Evolutionary conservation across 768 basidiomycete species (phyloP), one percentile per base, ranked within the genome.

Genomic region (Amanita jacksonii): DNA sequence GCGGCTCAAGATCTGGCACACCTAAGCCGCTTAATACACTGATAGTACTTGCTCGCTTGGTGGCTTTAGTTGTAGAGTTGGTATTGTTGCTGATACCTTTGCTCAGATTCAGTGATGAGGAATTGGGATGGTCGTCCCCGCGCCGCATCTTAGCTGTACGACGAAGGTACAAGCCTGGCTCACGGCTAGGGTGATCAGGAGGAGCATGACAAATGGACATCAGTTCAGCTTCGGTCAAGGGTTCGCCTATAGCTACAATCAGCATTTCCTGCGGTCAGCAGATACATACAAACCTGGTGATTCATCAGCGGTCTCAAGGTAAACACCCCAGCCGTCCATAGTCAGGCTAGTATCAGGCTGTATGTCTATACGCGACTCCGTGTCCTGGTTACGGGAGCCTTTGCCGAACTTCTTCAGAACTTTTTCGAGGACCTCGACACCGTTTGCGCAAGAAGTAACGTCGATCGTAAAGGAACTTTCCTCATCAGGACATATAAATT

Each of bases 11-110:
- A 51, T 87, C 74, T n/a, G 71, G 76, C 1, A 92, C 91, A 19
- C 94, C 93, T 7, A 99, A 75, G 0, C 90, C 91, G 42, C 87
- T 92, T 57, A 99, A 81, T 49, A 99, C 77, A 61, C 91, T 94
- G 58, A 97, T 79, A 0, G 90, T 87, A 55, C 91, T 94, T 1
- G 96, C 96, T 16, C 96, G 85, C 53, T 96, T 93, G 53, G 81
- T 77, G 50, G 76, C 77, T 57, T 76, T 76, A 50, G 52, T 58
- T 24, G 52, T 67, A 43, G 49, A 46, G 7, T 9, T 16, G 10
- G 48, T 52, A 15, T 58, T 16, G 39, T 18, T 24, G 16, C 24
- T 33, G 2, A 39, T 54, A 23, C 54, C 52, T 22, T 52, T 60
- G 24, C 46, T 44, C 30, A 60, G 54, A 16, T 25, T 53, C 8